Percentiles rank a stretch among this genome's conserved stretches.
Conservation (phyloP, 2,329 filamentous ascomycete species). For the Arthrobotrys iridis region DNA sequence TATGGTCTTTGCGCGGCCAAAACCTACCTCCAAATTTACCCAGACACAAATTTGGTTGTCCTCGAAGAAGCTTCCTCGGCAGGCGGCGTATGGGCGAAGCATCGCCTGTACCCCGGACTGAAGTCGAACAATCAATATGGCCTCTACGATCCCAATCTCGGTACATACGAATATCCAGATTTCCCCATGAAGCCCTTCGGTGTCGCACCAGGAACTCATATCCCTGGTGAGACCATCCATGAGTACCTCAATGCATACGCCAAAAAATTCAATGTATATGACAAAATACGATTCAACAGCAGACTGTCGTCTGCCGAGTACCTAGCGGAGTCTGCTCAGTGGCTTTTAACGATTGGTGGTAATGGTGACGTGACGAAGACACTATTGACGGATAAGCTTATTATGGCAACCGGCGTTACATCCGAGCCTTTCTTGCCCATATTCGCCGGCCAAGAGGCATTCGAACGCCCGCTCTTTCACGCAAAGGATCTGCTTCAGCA, state of each 20-base stretch:
- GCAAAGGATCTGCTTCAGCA: constrained; percentile 64
- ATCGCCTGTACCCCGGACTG: constrained; percentile 74
- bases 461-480: constrained; percentile 66
- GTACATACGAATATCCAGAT: constrained; percentile 71
- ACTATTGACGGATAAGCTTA: constrained; percentile 62
- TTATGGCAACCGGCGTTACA: constrained; percentile 69
- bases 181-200: constrained; percentile 70
- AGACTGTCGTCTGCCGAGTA: constrained; percentile 63
- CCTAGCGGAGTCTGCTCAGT: constrained; percentile 59
- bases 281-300: constrained; percentile 62
- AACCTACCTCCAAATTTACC: constrained; percentile 68
- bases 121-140: constrained; percentile 79
- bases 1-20: constrained; percentile 65
- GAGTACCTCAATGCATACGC: constrained; percentile 65
- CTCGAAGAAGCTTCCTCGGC: constrained; percentile 69
- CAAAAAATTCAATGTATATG: constrained; percentile 62
- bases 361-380: constrained; percentile 53
- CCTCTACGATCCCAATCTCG: constrained; percentile 65
- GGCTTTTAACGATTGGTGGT: constrained; percentile 64
- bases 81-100: constrained; percentile 76
- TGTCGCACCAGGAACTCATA: constrained; percentile 64
- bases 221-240: constrained; percentile 65
- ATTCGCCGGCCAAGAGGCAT: constrained; percentile 65
- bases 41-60: constrained; percentile 68
- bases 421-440: constrained; percentile 65